These are phyloP conservation scores for Lepidium didymum DNA, from an alignment of 345 rosid genomes.

Conservation along the genomic window DNA sequence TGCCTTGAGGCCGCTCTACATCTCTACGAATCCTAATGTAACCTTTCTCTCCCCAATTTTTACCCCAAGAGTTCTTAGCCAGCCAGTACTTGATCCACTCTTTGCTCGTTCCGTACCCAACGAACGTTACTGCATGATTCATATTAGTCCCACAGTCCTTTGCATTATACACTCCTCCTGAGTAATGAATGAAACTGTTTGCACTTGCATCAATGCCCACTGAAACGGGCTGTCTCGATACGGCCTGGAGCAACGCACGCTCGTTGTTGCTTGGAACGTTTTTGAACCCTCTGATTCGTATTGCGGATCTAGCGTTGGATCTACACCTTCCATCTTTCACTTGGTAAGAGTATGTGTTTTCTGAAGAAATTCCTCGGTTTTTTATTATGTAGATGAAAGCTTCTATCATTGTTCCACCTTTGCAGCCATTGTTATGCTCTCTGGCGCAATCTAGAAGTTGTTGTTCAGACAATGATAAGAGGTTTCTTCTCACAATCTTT, in stretches of 20 bases:
- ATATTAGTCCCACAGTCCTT: conserved; percentile 29
- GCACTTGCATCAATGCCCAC: conserved; percentile 31
- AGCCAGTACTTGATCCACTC: conserved; percentile 48
- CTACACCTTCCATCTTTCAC: conserved; percentile 32
- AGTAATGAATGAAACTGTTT: conserved; percentile 30
- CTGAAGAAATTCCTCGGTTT: conserved; percentile 45
- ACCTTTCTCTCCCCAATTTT: conserved; percentile 49
- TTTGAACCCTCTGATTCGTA: conserved; percentile 32
- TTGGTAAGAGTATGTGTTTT: conserved; percentile 36
- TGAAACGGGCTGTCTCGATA: conserved; percentile 47
- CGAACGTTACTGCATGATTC: conserved; percentile 41
- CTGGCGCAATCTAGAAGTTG: conserved; percentile 47
- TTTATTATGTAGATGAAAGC: conserved; percentile 38
- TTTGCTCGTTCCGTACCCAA: conserved; percentile 46
- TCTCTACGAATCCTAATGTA: conserved; percentile 47
- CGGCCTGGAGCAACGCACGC: conserved; percentile 40
- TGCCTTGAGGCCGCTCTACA: conserved; percentile 34
- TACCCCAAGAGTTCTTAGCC: conserved; percentile 65
- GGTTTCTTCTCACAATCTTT: conserved; percentile 34
- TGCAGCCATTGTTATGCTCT: conserved; percentile 30
- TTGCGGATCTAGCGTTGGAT: conserved; percentile 6
- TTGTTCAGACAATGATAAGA: conserved; percentile 55
- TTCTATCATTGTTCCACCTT: conserved; percentile 31
- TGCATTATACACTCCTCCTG: conserved; percentile 36
- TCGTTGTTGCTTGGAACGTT: conserved; percentile 39